A percentile compares a stretch with the other conserved stretches of the same genome.
These are phyloP conservation scores for Amborella trichopoda DNA, from an alignment of 164 flowering plant genomes.

Conservation along the genomic window DNA sequence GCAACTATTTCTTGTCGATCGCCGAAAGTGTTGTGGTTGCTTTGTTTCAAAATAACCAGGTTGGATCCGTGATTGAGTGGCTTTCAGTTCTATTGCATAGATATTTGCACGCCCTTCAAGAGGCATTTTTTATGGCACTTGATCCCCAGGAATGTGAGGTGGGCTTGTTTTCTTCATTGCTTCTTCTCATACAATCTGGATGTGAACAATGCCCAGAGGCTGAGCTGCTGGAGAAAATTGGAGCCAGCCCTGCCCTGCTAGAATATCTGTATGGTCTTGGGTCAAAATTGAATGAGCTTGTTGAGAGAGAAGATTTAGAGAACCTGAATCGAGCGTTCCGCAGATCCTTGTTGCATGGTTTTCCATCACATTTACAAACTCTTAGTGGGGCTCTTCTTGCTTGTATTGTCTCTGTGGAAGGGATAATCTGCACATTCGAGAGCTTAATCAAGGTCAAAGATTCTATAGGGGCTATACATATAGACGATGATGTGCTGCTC, in stretches of 20 bases:
- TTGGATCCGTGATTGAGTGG: constrained; percentile 24
- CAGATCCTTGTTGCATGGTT: constrained; percentile 73
- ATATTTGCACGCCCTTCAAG: constrained; percentile 38
- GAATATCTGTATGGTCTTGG: constrained; percentile 37
- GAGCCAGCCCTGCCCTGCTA: constrained; percentile 19
- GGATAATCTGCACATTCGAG: constrained; percentile 34
- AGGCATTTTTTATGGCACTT: constrained; percentile 43
- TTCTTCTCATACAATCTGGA: constrained; percentile 54
- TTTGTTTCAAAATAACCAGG: constrained; percentile 22
- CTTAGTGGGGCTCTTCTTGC: constrained; percentile 61
- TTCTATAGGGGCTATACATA: constrained; percentile 6
- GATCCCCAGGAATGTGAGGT: constrained; percentile 12
- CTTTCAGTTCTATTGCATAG: constrained; percentile 46
- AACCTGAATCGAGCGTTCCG: constrained; percentile 22
- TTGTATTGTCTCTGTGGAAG: constrained; percentile 47
- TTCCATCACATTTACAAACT: constrained; percentile 42
- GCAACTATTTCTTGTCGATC: constrained; percentile 25
- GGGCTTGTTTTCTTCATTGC: constrained; percentile 29
- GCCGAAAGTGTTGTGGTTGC: constrained; percentile 33
- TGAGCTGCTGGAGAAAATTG: constrained; percentile 42
- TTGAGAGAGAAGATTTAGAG: constrained; percentile 35
- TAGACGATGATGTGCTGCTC: constrained; percentile 30
- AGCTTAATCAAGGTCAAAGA: constrained; percentile 34
- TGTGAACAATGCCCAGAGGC: constrained; percentile 38
- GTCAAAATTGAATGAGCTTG: constrained; percentile 30